Conservation (phyloP, 805 yeast genomes). For the Peterozyma xylosa region DNA sequence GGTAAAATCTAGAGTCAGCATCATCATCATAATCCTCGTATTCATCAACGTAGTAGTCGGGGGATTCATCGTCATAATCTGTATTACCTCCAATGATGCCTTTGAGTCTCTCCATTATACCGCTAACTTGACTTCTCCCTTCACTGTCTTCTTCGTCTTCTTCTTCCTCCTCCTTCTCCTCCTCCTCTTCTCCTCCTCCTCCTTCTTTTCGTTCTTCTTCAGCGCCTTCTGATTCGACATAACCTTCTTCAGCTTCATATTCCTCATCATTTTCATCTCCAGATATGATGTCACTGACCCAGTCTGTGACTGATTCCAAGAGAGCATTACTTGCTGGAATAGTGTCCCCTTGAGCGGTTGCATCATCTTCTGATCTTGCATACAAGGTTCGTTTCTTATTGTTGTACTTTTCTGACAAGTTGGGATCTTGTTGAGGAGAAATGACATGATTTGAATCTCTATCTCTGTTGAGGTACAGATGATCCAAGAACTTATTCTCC, state of each 20-base stretch:
- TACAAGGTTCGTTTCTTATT: neutral
- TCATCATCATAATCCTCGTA: neutral
- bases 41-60: neutral
- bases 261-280: neutral
- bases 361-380: neutral
- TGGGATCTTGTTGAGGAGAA: constrained; percentile 5
- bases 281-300: neutral
- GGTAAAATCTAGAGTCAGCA: neutral
- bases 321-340: neutral
- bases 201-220: neutral
- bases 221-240: neutral
- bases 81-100: neutral
- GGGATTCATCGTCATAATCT: neutral
- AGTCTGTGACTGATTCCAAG: neutral
- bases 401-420: neutral
- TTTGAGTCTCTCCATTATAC: neutral
- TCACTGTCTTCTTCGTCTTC: neutral
- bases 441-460: constrained; percentile 1
- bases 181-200: neutral
- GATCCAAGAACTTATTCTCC: no score
- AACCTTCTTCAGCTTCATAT: neutral
- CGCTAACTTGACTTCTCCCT: neutral
- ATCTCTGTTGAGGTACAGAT: no score
- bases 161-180: neutral
- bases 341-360: neutral